Evolutionary conservation across 2,329 filamentous ascomycete genomes (phyloP), one percentile per base, ranked within the genome.

Genomic region (Claviceps capensis): DNA sequence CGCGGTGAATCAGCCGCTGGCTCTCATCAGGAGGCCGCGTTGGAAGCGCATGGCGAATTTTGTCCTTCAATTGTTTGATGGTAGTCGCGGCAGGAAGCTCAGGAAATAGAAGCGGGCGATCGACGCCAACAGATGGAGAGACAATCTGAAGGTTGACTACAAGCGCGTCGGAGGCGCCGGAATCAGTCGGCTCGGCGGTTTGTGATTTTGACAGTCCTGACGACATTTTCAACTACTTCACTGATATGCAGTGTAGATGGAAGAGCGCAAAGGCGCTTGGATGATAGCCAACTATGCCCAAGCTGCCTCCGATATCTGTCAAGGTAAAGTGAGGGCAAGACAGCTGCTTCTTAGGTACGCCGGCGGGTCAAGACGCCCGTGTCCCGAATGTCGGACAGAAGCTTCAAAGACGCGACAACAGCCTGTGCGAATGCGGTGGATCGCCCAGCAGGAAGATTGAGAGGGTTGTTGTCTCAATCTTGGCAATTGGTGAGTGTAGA

Each of bases 1-100:
- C 81, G 43, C 76, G 71, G 59, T 83, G 74, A 40, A 84, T 83
- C 53, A 84, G 65, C 43, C 80, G 72, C 61, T 83, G 78, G 37
- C 74, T 70, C 37, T 78, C 72, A 54, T 79, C 72, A 16, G 70
- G 58, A 3, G 79, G 78, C 49, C 71, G 74, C 45, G 73, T 62
- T 23, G 70, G 65, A 43, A 82, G 61, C 3, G 63, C 60, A 58
- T 78, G 69, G 36, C 77, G 75, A 53, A 83, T 80, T 61, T 68
- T 76, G 44, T 74, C 72, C 61, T 82, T 83, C 37, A 83, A 65
- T 62, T 80, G 68, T 52, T 71, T 72, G 47, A 83, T 68, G 0
- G 77, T 81, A 2, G 75, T 79, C 1, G 68, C 67, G 42, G 69
- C 67, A 14, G 74, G 67, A 11, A 82, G 63, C 22, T 67, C 63